Evolutionary conservation across 2,329 filamentous ascomycete genomes (phyloP).

Genomic region (Aspergillus piperis): DNA sequence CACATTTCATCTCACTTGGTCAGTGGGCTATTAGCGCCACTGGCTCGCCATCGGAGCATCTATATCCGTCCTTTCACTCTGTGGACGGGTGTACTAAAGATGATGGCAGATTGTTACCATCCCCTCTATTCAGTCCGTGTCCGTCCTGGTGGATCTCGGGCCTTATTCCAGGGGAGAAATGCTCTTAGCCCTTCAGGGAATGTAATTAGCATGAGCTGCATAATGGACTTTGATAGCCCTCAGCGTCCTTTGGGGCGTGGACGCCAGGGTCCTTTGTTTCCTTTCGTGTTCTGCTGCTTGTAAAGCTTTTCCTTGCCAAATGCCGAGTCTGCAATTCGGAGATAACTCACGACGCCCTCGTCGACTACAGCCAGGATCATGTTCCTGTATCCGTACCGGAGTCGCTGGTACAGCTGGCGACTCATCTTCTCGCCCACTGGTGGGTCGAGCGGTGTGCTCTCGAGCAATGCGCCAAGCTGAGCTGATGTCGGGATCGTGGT

Average conservation of each 20-base stretch:
- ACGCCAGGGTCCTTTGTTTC: conserved; percentile 34
- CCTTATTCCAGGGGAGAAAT: conserved; percentile 35
- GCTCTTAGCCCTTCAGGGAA: background rate
- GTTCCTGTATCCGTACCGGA: conserved; percentile 83
- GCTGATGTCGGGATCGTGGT: conserved; percentile 71
- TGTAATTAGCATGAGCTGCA: background rate
- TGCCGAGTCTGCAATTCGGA: conserved; percentile 75
- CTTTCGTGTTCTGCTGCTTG: conserved; percentile 44
- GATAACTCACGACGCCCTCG: conserved; percentile 83
- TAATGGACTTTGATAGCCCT: conserved; percentile 1
- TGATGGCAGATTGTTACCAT: conserved; percentile 46
- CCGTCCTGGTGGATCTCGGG: conserved; percentile 24
- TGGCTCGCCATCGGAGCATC: conserved; percentile 40
- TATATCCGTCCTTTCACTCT: conserved; percentile 31
- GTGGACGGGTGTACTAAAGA: conserved; percentile 51
- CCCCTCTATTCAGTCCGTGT: conserved; percentile 30
- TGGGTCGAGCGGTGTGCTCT: conserved; percentile 70
- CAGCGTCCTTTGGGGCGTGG: conserved; percentile 36
- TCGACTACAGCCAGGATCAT: conserved; percentile 87
- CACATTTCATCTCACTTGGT: background rate
- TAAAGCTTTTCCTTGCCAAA: conserved; percentile 76
- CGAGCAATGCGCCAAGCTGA: conserved; percentile 71
- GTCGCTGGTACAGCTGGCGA: conserved; percentile 66
- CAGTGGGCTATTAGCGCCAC: background rate
- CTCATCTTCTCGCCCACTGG: conserved; percentile 53